A percentile compares a stretch with the other conserved stretches of the same genome.
Conservation (phyloP, 1,284 basidiomycete genomes). For the Crepidotus sp. region DNA sequence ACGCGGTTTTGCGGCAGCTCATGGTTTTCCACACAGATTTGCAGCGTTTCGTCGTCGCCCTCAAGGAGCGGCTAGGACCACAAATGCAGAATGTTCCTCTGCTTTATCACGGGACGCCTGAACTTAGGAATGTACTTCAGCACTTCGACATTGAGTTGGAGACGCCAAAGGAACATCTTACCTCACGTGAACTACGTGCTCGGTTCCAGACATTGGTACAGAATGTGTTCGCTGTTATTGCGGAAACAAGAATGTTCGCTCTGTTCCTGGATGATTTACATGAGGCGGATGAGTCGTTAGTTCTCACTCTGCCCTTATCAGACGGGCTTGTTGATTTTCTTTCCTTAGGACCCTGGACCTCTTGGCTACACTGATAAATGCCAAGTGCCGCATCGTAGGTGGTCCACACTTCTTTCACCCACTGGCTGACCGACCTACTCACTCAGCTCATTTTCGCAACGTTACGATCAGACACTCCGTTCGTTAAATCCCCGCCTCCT, state of each 20-base stretch:
- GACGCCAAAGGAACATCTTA: conserved; percentile 43
- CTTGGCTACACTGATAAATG: conserved; percentile 52
- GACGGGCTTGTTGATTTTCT: background rate
- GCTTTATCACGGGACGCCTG: conserved; percentile 59
- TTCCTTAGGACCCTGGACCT: conserved; percentile 49
- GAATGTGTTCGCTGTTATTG: conserved; percentile 57
- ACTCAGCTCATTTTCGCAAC: conserved; percentile 57
- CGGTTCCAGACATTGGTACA: conserved; percentile 61
- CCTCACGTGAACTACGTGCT: conserved; percentile 51
- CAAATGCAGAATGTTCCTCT: conserved; percentile 60
- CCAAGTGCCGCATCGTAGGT: conserved; percentile 52
- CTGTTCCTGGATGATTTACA: conserved; percentile 66
- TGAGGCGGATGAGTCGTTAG: conserved; percentile 60
- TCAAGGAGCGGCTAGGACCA: conserved; percentile 53
- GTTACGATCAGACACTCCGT: conserved; percentile 51
- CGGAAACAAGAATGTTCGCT: conserved; percentile 58
- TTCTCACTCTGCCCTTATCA: conserved; percentile 8
- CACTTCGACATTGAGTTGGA: conserved; percentile 46
- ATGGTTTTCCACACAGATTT: conserved; percentile 65
- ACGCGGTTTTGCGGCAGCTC: conserved; percentile 58
- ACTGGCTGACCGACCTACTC: conserved; percentile 4
- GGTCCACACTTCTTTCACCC: background rate
- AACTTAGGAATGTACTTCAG: conserved; percentile 52
- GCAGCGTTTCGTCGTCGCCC: conserved; percentile 51
- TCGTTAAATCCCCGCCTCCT: conserved; percentile 18